Evolutionary conservation across 257 asterid species (phyloP), one percentile per base, ranked within the genome.

Genomic region (Mentha longifolia): DNA sequence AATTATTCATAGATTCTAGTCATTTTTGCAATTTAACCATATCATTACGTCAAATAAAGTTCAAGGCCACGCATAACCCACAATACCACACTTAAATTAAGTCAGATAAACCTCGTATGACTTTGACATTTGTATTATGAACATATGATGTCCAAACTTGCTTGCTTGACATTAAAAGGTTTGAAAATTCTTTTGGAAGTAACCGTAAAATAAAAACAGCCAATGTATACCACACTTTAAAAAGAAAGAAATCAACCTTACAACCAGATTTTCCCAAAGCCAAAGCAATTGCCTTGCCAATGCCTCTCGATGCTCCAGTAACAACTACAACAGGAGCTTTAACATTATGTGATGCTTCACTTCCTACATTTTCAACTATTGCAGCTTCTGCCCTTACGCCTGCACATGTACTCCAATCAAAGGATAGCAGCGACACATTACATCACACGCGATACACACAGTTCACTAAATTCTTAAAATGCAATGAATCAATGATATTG

Each of bases 251-350:
- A 8, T 66, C 33, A 61, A 94, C 97, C 99, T 94, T 94, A 82
- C 97, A 91, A 33, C 97, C 97, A 70, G 97, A 89, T 76, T 82
- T 94, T 22, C 97, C 99, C 55, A 94, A 78, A 79, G 97, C 82
- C 87, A 94, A 50, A 12, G 99, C 95, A 79, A 94, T 86, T 37
- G 97, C 92, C 85, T 81, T 94, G 30, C 99, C 99, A 9, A 94
- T 94, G 49, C 99, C 99, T 76, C 99, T 79, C 52, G 99, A 94
- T 58, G 96, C 97, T 71, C 98, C 98, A 54, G 98, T 94, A 60
- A 94, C 80, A 75, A 94, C 73, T 71, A 91, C 95, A 71, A 88
- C 95, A 11, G 98, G 95, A 71, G 92, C 79, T 72, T 89, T 97
- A 60, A 79, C 85, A 74, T 80, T 89, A 72, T 85, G 79, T 56